Base-by-base conservation (phyloP, 2,329 filamentous ascomycete genomes). In the Colletotrichum kahawae region DNA sequence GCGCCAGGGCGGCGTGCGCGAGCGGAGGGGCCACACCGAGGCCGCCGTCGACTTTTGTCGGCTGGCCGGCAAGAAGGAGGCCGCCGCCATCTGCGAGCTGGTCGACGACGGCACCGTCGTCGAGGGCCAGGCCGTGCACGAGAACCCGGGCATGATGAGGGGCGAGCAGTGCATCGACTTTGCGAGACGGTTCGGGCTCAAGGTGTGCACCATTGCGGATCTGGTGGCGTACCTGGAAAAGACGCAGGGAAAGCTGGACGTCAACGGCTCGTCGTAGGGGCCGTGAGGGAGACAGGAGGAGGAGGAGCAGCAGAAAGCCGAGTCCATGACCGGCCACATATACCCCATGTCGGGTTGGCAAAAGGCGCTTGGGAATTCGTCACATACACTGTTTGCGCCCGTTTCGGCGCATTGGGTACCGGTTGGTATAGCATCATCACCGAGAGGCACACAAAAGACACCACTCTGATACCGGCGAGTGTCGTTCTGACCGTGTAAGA, bases 151-250 rank as follows among this genome's bases (percentile, higher is more conserved):
- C 31, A 99, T 99, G 97, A 93, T 98, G 92, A 88, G 95, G 79
- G 92, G 95, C 77, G 95, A 98, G 86, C 94, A 92, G 48, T 98
- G 96, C 86, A 88, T 99, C 81, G 90, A 89, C 66, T 99, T 99
- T 89, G 97, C 95, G 33, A 92, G 92, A 84, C 92, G 90, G 85
- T 98, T 94, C 92, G 95, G 95, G 6, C 88, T 99, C 79, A 97
- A 94, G 88, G 95, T 98, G 74, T 98, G 96, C 86, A 98, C 97
- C 34, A 98, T 99, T 85, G 95, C 96, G 82, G 95, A 96, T 85
- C 85, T 99, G 85, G 93, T 96, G 33, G 88, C 87, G 72, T 94
- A 97, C 83, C 87, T 98, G 74, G 93, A 97, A 84, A 93, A 92
- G 87, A 92, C 89, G 51, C 93, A 96, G 86, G 93, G 92, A 48